These are phyloP conservation scores for Epichloe elymi DNA, from an alignment of 2,329 filamentous ascomycete genomes.

Conservation along the genomic window DNA sequence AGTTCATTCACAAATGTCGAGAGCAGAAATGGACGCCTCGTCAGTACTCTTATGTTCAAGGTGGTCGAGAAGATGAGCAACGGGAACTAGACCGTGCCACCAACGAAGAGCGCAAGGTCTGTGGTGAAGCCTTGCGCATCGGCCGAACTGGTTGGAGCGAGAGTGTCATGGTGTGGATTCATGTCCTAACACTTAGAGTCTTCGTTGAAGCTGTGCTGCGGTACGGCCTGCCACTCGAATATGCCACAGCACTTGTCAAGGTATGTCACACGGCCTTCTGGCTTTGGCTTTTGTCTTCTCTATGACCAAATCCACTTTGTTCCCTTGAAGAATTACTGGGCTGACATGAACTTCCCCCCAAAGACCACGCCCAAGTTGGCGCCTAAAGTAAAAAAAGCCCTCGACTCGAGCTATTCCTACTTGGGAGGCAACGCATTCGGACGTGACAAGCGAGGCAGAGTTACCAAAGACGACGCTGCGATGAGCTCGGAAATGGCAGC, in stretches of 20 bases:
- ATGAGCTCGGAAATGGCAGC: constrained; percentile 74
- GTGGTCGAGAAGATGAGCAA: constrained; percentile 78
- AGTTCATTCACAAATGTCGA: constrained; percentile 84
- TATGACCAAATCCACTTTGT: not conserved
- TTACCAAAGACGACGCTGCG: constrained; percentile 77
- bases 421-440: constrained; percentile 90
- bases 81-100: constrained; percentile 71
- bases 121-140: constrained; percentile 79
- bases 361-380: constrained; percentile 73
- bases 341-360: not conserved
- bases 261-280: constrained; percentile 33
- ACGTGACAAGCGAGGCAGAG: constrained; percentile 82
- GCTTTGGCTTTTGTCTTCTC: not conserved
- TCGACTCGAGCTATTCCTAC: constrained; percentile 81
- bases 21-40: constrained; percentile 91
- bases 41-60: constrained; percentile 87
- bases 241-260: constrained; percentile 72
- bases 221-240: constrained; percentile 85
- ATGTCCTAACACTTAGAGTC: constrained; percentile 78
- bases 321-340: not conserved
- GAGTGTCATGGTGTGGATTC: constrained; percentile 89
- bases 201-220: constrained; percentile 97
- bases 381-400: constrained; percentile 63
- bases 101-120: constrained; percentile 80
- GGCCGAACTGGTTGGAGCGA: constrained; percentile 91